These are phyloP conservation scores for Aspergillus neotritici DNA, from an alignment of 2,329 filamentous ascomycete species.

Conservation along the genomic window DNA sequence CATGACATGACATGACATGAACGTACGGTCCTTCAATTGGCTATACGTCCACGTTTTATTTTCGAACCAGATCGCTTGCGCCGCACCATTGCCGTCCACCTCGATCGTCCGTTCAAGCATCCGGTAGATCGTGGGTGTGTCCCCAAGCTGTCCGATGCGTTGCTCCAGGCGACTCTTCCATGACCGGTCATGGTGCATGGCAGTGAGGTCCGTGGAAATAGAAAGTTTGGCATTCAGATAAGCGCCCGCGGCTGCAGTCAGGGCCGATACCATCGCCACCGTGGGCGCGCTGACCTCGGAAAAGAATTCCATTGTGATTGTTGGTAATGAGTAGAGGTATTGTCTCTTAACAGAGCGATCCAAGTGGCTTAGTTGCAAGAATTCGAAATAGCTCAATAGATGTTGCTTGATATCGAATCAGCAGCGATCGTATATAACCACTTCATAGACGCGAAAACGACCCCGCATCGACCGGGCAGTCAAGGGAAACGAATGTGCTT, in stretches of 20 bases:
- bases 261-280: constrained; percentile 31
- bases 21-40: constrained; percentile 40
- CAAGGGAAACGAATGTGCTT: too few species aligned
- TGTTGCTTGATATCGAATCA: too few species aligned
- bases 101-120: constrained; percentile 40
- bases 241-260: constrained; percentile 32
- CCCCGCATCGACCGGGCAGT: too few species aligned
- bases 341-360: too few species aligned
- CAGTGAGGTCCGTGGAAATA: constrained; percentile 36
- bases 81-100: constrained; percentile 32
- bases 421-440: too few species aligned
- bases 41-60: constrained; percentile 45
- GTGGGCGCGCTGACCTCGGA: constrained; percentile 24
- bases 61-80: constrained; percentile 47
- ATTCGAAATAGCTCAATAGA: too few species aligned
- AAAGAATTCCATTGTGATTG: constrained; percentile 23
- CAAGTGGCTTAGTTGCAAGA: too few species aligned
- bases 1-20: not conserved
- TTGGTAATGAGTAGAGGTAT: not conserved
- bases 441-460: too few species aligned
- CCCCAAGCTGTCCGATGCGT: constrained; percentile 35
- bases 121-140: constrained; percentile 38
- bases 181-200: constrained; percentile 30
- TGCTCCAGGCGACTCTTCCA: constrained; percentile 30
- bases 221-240: constrained; percentile 43